Base-by-base conservation (phyloP, 139 green algal genomes). In the Micromonas commoda region DNA sequence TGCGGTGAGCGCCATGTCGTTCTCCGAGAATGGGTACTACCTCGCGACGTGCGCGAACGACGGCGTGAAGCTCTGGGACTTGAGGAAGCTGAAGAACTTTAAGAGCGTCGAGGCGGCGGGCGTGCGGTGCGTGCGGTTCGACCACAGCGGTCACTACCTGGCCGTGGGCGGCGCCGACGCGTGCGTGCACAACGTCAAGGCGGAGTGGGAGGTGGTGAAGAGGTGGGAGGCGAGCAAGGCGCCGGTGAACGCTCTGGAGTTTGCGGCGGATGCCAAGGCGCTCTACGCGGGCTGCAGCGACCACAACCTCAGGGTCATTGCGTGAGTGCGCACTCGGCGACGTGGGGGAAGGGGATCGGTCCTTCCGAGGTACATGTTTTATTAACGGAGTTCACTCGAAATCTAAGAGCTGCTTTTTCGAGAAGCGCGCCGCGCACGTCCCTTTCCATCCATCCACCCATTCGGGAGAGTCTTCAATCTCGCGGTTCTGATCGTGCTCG, bases 61-160 rank as follows among this genome's bases (percentile, higher is more conserved):
- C 66, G 88, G 90, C 64, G 87, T 97, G 28, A 97, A 96, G 88
- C 77, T 99, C 37, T 99, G 95, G 95, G 95, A 99, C 81, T 89
- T 99, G 73, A 89, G 95, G 51, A 98, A 98, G 88, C 87, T 97
- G 31, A 91, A 90, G 72, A 93, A 92, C 69, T 83, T 87, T 5
- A n/a, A 69, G 23, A 28, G 34, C n/a, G 33, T 78, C 53, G 6
- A 39, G 23, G 71, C 70, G 20, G 37, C 39, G 21, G 4, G 23
- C 24, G 21, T 21, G 57, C 71, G 0, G 86, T 91, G 64, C 86
- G 57, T 94, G 81, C 61, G 31, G 3, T 93, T 93, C 64, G 93
- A 97, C 82, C 73, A 87, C 84, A 90, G 80, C 26, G 93, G 93
- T 0, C 86, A 89, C 54, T 97, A 92, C 80, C 81, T 98, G 37